Evolutionary conservation across 805 yeast genomes (phyloP), one percentile per base, ranked within the genome.

Genomic region (Debaryomyces castellii): DNA sequence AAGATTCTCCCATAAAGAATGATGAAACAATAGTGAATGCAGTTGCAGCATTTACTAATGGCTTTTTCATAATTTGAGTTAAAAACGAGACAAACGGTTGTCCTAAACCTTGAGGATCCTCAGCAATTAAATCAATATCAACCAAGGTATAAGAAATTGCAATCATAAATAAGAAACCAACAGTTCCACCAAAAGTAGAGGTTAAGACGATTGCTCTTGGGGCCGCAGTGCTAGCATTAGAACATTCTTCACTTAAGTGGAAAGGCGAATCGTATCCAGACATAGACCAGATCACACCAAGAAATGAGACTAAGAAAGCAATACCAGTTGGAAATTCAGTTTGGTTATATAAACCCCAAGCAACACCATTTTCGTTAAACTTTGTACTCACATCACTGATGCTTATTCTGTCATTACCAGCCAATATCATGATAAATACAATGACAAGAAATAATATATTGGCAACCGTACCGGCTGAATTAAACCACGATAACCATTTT

Each of bases 221-320:
- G 8, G 84, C 81, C 4, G 86, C 87, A 11, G 69, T 63, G 28
- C 78, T 67, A 5, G 88, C 86, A 57, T 83, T 82, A 41, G 82
- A 66, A 52, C 85, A 79, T 56, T 85, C 90, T 64, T 84, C 91
- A n/a, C 87, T 74, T 49, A 85, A 67, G 56, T 85, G 89, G 69
- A 83, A 85, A 0, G 89, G 87, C 18, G 87, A 80, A 58, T 85
- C 89, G 57, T 82, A 85, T 20, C 89, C 89, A 38, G 85, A 76
- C 88, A 85, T 83, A 32, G 85, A 80, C 85, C 85, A 81, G 47
- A 80, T 78, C 30, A 77, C 83, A n/a, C 85, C 82, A 56, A 80
- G 59, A 62, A 81, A 81, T 4, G 81, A 69, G 73, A 80, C 71
- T 46, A 83, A 61, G 55, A 80, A 68, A 22, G 83, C 75, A 41